Percentiles rank a stretch among this genome's conserved stretches.
Evolutionary conservation across 148 eudicot species (phyloP).

Genomic region (Vaccinium myrtillus): DNA sequence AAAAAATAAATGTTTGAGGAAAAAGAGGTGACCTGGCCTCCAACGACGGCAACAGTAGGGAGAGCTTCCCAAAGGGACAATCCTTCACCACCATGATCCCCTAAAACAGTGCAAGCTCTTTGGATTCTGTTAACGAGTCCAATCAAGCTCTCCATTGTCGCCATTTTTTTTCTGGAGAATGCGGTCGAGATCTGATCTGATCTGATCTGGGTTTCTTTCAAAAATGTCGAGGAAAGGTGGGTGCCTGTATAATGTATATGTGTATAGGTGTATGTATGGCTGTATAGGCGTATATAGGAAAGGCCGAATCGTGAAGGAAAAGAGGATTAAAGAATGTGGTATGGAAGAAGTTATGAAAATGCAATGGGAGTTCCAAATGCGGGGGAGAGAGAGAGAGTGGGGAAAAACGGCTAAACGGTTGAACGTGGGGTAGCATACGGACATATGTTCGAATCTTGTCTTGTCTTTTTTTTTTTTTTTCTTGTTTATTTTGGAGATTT

Average conservation of each 20-base stretch:
- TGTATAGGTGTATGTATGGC: not conserved
- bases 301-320: not conserved
- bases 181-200: constrained; percentile 11
- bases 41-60: constrained; percentile 91
- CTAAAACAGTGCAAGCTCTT: constrained; percentile 80
- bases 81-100: constrained; percentile 95
- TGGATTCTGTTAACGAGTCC: constrained; percentile 85
- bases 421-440: not conserved
- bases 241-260: not conserved
- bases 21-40: constrained; percentile 66
- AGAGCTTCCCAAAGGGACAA: constrained; percentile 95
- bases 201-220: constrained; percentile 8
- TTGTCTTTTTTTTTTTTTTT: not conserved
- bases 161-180: constrained; percentile 37
- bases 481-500: not conserved
- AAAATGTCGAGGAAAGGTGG: not conserved
- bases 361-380: not conserved
- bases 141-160: constrained; percentile 87
- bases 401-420: constrained; percentile 1
- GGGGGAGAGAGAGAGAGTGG: not conserved
- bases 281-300: not conserved
- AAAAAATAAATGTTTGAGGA: not conserved
- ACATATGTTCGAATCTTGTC: not conserved
- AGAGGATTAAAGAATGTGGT: not conserved
- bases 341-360: not conserved